Evolutionary conservation across 768 basidiomycete species (phyloP).

Genomic region (Pisolithus tinctorius): DNA sequence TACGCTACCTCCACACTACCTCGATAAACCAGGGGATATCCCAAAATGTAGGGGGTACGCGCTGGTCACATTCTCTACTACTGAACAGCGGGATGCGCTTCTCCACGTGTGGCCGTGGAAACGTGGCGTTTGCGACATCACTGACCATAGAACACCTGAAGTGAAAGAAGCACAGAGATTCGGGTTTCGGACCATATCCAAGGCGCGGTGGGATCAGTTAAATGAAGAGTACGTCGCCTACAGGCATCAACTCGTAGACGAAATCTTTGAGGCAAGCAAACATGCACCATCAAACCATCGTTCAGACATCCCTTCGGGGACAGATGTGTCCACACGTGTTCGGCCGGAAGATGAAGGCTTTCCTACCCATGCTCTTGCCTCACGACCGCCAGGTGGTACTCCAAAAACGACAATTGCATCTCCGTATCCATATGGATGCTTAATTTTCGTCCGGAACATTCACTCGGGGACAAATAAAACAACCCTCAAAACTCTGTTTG

Average conservation of each 20-base stretch:
- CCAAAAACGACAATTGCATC: slow-evolving; percentile 19
- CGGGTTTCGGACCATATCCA: slow-evolving; percentile 54
- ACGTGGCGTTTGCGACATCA: slow-evolving; percentile 3
- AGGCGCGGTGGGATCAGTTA: slow-evolving; percentile 54
- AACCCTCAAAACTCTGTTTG: slow-evolving; percentile 56
- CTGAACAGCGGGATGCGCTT: slow-evolving; percentile 36
- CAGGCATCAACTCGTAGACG: slow-evolving; percentile 46
- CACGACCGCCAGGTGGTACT: background rate
- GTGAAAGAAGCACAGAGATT: slow-evolving; percentile 44
- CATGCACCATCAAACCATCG: background rate
- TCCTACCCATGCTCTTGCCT: background rate
- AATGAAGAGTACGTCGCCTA: slow-evolving; percentile 67
- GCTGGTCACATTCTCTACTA: slow-evolving; percentile 47
- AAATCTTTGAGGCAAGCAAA: slow-evolving; percentile 25
- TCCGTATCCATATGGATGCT: slow-evolving; percentile 56
- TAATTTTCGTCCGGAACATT: slow-evolving; percentile 64
- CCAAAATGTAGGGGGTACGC: slow-evolving; percentile 74
- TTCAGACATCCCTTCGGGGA: background rate
- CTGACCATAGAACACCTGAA: background rate
- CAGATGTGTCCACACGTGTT: background rate
- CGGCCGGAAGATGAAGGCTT: background rate
- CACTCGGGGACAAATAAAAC: slow-evolving; percentile 80
- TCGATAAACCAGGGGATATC: slow-evolving; percentile 46
- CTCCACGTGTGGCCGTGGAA: slow-evolving; percentile 60
- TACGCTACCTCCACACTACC: slow-evolving; percentile 54